phyloP scores from a whole-genome alignment of 805 yeast species.

The Saturnispora sanitii region DNA sequence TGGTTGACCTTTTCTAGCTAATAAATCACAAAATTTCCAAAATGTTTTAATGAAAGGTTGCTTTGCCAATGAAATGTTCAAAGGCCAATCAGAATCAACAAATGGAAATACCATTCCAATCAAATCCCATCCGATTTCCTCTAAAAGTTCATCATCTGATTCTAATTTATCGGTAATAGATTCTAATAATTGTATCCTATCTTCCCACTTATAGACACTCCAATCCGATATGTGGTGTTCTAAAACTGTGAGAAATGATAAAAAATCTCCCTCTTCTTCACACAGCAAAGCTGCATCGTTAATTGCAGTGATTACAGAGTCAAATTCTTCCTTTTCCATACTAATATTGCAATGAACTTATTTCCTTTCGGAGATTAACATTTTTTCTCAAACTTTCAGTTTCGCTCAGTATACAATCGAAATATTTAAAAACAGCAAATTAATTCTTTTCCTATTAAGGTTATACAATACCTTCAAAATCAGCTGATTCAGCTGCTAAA shows the following conservation, averaged over 20 bases:
- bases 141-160: constrained; percentile 39
- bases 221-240: constrained; percentile 52
- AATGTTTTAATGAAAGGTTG: constrained; percentile 30
- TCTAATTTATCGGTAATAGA: constrained; percentile 36
- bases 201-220: constrained; percentile 34
- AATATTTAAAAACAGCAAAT: too few relatives aligned
- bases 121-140: constrained; percentile 87
- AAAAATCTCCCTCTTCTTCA: constrained; percentile 44
- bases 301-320: constrained; percentile 8
- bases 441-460: too few relatives aligned
- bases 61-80: constrained; percentile 24
- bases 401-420: neutral
- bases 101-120: constrained; percentile 57
- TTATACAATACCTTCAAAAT: neutral
- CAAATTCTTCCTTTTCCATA: constrained; percentile 2
- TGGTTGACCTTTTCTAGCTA: constrained; percentile 66
- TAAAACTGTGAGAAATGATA: constrained; percentile 63
- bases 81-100: constrained; percentile 31
- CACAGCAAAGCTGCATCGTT: constrained; percentile 23
- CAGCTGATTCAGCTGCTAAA: neutral
- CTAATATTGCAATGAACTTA: too few relatives aligned
- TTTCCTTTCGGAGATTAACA: too few relatives aligned
- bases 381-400: neutral
- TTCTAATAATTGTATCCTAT: constrained; percentile 40
- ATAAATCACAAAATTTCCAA: constrained; percentile 46